Conservation (phyloP, 306 rosid species). For the Neltuma alba region DNA sequence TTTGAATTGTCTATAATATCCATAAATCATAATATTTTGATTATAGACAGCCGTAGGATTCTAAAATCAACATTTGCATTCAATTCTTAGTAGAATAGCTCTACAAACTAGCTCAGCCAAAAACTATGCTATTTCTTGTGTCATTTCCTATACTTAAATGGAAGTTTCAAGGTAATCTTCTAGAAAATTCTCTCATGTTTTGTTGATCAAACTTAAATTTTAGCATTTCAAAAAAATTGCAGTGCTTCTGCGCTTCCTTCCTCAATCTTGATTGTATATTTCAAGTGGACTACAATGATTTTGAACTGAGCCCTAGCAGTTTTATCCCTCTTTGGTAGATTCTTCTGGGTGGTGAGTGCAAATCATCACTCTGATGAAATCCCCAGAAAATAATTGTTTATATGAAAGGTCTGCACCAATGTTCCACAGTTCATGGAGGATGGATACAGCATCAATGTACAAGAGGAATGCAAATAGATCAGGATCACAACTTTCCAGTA, state of each 20-base stretch:
- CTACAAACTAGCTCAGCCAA: not conserved
- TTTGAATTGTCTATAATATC: not conserved
- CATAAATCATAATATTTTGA: not conserved
- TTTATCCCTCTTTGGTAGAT: not conserved
- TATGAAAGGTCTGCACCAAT: too few relatives aligned
- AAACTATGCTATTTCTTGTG: not conserved
- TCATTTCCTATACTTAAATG: not conserved
- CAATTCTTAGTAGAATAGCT: not conserved
- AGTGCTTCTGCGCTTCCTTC: not conserved
- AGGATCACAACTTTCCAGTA: too few relatives aligned
- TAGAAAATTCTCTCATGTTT: not conserved
- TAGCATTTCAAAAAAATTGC: not conserved
- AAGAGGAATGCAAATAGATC: too few relatives aligned
- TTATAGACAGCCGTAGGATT: not conserved
- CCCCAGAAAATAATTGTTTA: not conserved
- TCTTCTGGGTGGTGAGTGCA: not conserved
- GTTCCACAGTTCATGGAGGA: too few relatives aligned
- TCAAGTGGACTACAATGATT: not conserved
- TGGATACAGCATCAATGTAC: too few relatives aligned
- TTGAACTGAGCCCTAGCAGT: not conserved
- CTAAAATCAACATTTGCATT: not conserved
- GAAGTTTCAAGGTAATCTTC: not conserved
- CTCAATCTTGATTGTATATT: not conserved
- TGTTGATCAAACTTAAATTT: not conserved
- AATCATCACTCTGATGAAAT: not conserved